phyloP scores from a whole-genome alignment of 2,329 filamentous ascomycete species.

The Cladosporium sp. region DNA sequence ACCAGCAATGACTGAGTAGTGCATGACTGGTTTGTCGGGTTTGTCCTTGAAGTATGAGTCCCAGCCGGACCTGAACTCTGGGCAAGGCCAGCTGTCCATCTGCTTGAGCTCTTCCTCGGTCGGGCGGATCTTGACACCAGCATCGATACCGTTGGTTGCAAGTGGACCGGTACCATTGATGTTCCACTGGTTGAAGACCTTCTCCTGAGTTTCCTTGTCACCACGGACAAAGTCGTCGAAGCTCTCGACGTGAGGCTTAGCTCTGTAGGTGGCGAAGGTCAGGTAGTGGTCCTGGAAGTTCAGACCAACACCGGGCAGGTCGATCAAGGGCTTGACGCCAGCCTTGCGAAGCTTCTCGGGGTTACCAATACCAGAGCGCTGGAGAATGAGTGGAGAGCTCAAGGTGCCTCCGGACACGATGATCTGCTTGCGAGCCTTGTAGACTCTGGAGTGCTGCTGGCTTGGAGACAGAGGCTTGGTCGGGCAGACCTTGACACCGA shows the following conservation, averaged over 20 bases:
- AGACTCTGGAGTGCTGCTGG: constrained; percentile 56
- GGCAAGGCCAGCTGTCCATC: constrained; percentile 66
- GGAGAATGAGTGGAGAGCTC: constrained; percentile 57
- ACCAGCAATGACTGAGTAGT: constrained; percentile 74
- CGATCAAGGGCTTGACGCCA: constrained; percentile 46
- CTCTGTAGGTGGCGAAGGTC: constrained; percentile 54
- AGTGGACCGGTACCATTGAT: constrained; percentile 75
- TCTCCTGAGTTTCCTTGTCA: constrained; percentile 70
- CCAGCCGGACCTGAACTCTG: constrained; percentile 56
- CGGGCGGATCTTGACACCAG: constrained; percentile 62
- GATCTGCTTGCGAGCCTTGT: constrained; percentile 69
- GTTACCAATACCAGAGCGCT: constrained; percentile 64
- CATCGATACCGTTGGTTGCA: constrained; percentile 77
- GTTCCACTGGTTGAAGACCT: constrained; percentile 75
- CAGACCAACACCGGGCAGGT: constrained; percentile 54
- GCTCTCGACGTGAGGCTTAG: constrained; percentile 63
- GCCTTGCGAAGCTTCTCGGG: constrained; percentile 49
- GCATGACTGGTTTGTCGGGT: constrained; percentile 54
- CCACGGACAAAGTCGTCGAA: constrained; percentile 81
- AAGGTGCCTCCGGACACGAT: constrained; percentile 52
- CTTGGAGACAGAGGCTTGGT: constrained; percentile 67
- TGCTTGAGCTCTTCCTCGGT: constrained; percentile 52
- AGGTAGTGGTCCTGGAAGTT: constrained; percentile 60
- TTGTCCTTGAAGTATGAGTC: constrained; percentile 52
- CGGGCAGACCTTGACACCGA: constrained; percentile 48